Percentiles rank a stretch among this genome's conserved stretches.
phyloP scores from a whole-genome alignment of 2,329 filamentous ascomycete genomes.

The Tolypocladium inflatum region DNA sequence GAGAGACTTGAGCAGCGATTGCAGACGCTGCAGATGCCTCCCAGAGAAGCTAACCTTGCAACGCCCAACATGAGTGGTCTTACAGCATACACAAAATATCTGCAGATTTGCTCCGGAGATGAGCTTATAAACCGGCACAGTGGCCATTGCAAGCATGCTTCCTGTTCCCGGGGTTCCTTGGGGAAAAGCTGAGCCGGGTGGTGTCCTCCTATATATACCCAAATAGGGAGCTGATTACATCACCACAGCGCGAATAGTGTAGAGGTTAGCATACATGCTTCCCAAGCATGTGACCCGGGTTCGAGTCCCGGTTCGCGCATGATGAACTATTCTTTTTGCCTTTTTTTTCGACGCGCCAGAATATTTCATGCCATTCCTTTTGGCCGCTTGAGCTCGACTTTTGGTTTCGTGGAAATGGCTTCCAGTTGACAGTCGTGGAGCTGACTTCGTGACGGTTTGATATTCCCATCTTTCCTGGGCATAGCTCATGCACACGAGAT shows the following conservation, averaged over 20 bases:
- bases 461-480: background rate
- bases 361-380: background rate
- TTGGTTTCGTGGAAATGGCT: background rate
- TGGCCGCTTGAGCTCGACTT: background rate
- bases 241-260: constrained; percentile 21
- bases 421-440: background rate
- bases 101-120: too few species aligned
- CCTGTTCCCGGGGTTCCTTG: background rate
- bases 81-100: too few species aligned
- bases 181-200: fast-evolving
- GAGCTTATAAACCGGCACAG: too few species aligned
- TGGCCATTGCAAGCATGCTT: background rate
- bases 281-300: constrained; percentile 26
- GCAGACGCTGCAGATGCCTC: background rate
- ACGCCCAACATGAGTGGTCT: too few species aligned
- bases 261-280: constrained; percentile 29
- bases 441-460: background rate
- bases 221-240: constrained; percentile 3
- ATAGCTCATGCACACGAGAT: background rate
- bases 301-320: constrained; percentile 26
- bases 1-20: background rate
- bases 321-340: background rate
- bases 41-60: background rate
- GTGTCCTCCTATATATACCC: background rate
- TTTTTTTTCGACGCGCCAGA: constrained; percentile 2